phyloP scores from a whole-genome alignment of 2,329 filamentous ascomycete genomes.

The Aspergillus viridinutans region DNA sequence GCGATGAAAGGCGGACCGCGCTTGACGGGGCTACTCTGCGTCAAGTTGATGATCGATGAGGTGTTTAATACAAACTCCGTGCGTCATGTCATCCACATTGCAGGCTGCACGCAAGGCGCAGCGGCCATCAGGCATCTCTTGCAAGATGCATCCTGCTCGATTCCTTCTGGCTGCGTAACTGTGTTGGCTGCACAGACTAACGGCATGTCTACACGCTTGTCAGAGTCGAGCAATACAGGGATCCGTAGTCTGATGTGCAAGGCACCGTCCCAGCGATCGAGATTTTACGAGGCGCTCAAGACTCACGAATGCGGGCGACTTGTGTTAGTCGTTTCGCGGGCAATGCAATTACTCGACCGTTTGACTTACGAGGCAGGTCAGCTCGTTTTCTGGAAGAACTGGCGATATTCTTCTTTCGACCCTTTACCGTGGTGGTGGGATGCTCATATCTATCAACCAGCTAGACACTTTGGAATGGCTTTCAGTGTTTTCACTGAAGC shows the following conservation, averaged over 20 bases:
- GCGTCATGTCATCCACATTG: slow-evolving; percentile 30
- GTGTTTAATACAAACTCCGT: slow-evolving; percentile 29
- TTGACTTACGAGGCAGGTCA: slow-evolving; percentile 26
- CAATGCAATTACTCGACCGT: slow-evolving; percentile 18
- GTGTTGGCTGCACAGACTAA: slow-evolving; percentile 15
- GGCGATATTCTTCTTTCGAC: slow-evolving; percentile 52
- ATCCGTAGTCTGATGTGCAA: slow-evolving; percentile 1
- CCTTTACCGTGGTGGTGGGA: slow-evolving; percentile 56
- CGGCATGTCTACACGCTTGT: slow-evolving; percentile 2
- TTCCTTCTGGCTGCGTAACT: slow-evolving; percentile 26
- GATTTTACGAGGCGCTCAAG: slow-evolving; percentile 4
- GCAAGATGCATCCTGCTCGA: slow-evolving; percentile 25
- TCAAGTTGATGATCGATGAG: slow-evolving; percentile 64
- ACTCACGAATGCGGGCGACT: slow-evolving; percentile 6
- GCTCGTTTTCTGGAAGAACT: slow-evolving; percentile 52
- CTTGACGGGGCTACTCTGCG: slow-evolving; percentile 67
- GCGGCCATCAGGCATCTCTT: slow-evolving; percentile 22
- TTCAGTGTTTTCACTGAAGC: neutral
- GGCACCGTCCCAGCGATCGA: neutral
- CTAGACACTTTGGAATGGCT: slow-evolving; percentile 20
- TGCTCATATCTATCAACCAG: slow-evolving; percentile 55
- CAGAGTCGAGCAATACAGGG: slow-evolving; percentile 1
- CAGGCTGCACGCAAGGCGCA: slow-evolving; percentile 29
- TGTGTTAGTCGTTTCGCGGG: slow-evolving; percentile 14
- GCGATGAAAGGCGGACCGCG: slow-evolving; percentile 46